Evolutionary conservation across 331 rosid species (phyloP).

Genomic region (Cydonia oblonga): DNA sequence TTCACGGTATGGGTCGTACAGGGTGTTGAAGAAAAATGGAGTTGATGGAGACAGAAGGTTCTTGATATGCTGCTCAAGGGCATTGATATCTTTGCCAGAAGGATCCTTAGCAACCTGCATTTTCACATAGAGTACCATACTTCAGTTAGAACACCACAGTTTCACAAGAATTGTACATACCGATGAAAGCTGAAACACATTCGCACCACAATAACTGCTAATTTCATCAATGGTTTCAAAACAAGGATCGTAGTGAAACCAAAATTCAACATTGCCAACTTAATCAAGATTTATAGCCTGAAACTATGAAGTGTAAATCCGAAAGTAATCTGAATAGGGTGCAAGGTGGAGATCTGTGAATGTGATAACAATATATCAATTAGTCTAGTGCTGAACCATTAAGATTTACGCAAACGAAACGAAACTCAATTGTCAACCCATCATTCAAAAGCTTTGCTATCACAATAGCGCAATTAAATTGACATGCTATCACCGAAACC

Average conservation of each 20-base stretch:
- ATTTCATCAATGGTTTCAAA: neutral
- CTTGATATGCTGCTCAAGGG: constrained; percentile 50
- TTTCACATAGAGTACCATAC: neutral
- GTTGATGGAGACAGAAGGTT: constrained; percentile 38
- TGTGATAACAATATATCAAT: neutral
- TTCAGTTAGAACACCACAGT: neutral
- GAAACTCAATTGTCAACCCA: no score
- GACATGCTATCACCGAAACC: neutral
- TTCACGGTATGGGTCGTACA: constrained; percentile 45
- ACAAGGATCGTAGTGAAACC: no score
- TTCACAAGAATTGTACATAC: neutral
- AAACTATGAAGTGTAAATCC: neutral
- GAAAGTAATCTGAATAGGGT: neutral
- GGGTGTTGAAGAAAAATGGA: constrained; percentile 43
- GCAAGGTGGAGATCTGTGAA: neutral
- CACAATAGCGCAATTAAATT: neutral
- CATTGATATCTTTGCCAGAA: constrained; percentile 41
- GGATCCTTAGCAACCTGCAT: constrained; percentile 45
- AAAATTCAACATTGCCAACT: neutral
- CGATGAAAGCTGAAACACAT: neutral
- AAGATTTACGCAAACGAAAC: neutral
- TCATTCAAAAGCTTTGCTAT: neutral
- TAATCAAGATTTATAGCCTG: neutral
- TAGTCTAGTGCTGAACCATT: neutral
- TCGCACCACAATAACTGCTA: neutral